A percentile compares a stretch with the other conserved stretches of the same genome.
These are phyloP conservation scores for Pilatotrama ljubarskyi DNA, from an alignment of 768 basidiomycete genomes.

Conservation along the genomic window DNA sequence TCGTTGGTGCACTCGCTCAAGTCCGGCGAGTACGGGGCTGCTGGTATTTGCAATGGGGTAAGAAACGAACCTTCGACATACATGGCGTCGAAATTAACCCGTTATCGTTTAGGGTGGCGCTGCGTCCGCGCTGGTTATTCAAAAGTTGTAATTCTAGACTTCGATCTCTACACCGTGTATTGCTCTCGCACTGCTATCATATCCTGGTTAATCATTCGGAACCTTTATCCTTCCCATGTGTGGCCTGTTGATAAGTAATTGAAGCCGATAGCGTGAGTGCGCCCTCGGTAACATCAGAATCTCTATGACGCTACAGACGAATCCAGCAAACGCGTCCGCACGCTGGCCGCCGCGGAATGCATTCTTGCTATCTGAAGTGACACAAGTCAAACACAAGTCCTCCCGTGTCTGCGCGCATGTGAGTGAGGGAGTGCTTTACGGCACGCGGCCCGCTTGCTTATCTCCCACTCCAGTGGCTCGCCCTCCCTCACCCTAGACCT, in stretches of 20 bases:
- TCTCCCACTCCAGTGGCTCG: not conserved
- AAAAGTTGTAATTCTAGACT: constrained; percentile 59
- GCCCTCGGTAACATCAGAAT: not conserved
- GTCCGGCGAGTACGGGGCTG: constrained; percentile 90
- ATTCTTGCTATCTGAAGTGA: constrained; percentile 6
- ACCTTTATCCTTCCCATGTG: not conserved
- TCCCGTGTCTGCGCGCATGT: not conserved
- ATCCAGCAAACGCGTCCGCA: not conserved
- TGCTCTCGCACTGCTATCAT: constrained; percentile 22
- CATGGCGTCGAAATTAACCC: constrained; percentile 14
- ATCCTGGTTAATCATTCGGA: constrained; percentile 12
- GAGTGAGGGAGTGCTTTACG: constrained; percentile 14
- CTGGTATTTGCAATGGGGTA: constrained; percentile 96
- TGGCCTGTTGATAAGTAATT: not conserved
- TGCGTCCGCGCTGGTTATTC: constrained; percentile 87
- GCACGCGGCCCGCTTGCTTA: constrained; percentile 11
- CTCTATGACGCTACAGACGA: not conserved
- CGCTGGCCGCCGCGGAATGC: not conserved
- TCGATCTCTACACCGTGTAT: constrained; percentile 6
- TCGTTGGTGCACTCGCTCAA: constrained; percentile 91
- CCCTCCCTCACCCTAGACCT: not conserved
- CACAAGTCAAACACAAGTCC: too few species aligned
- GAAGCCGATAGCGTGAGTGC: constrained; percentile 1
- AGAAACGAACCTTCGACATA: constrained; percentile 34
- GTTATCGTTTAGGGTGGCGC: constrained; percentile 72